A percentile compares a stretch with the other conserved stretches of the same genome.
Evolutionary conservation across 805 yeast genomes (phyloP).

Genomic region (Lachancea fermentati): DNA sequence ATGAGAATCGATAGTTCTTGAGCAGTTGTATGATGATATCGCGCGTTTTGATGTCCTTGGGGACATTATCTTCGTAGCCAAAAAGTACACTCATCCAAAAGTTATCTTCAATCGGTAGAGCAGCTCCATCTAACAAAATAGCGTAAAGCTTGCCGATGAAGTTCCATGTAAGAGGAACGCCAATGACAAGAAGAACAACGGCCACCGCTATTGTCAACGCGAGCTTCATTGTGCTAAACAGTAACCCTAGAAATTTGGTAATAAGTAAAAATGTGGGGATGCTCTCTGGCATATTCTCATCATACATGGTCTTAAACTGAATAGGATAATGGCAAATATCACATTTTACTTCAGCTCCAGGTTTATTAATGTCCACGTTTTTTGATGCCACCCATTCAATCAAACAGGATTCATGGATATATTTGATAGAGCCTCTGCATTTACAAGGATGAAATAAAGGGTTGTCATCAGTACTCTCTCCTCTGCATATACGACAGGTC

Average conservation of each 20-base stretch:
- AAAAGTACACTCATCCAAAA: conserved; percentile 24
- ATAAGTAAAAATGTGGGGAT: conserved; percentile 53
- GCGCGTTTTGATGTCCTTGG: conserved; percentile 7
- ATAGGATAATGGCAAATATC: conserved; percentile 83
- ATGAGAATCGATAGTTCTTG: conserved; percentile 24
- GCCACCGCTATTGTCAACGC: conserved; percentile 19
- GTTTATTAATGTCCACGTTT: conserved; percentile 27
- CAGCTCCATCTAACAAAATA: conserved; percentile 47
- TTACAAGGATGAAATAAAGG: conserved; percentile 89
- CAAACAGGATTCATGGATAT: conserved; percentile 88
- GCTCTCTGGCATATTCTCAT: conserved; percentile 54
- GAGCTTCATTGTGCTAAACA: conserved; percentile 14
- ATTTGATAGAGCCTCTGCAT: conserved; percentile 90
- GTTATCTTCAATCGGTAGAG: conserved; percentile 37
- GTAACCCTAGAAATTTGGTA: conserved; percentile 32
- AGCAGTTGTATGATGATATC: conserved; percentile 14
- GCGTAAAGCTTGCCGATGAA: conserved; percentile 48
- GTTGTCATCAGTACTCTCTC: conserved; percentile 72
- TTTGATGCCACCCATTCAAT: conserved; percentile 69
- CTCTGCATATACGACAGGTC: conserved; percentile 89
- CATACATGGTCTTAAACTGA: conserved; percentile 60
- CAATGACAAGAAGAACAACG: conserved; percentile 40
- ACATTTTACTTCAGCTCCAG: conserved; percentile 56
- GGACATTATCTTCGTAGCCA: conserved; percentile 18
- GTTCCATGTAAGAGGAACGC: conserved; percentile 56